These are phyloP conservation scores for Aspergillus latus DNA, from an alignment of 2,329 filamentous ascomycete genomes.

Conservation along the genomic window DNA sequence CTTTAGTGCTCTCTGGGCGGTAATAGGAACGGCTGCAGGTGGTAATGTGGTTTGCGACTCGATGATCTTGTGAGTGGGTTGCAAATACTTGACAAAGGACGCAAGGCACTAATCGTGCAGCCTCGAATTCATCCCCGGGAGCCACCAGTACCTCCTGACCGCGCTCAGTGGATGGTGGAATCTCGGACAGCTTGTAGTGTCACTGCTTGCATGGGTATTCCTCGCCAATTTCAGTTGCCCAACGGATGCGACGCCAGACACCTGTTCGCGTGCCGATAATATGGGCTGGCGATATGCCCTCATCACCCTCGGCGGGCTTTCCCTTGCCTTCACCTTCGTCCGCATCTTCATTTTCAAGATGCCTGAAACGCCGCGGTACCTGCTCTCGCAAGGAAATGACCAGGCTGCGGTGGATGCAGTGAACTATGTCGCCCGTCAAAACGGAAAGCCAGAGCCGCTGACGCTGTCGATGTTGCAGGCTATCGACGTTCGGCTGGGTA, in stretches of 20 bases:
- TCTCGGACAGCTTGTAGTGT: slow-evolving; percentile 44
- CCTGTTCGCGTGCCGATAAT: slow-evolving; percentile 24
- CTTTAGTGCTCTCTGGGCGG: slow-evolving; percentile 31
- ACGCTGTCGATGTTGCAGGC: slow-evolving; percentile 33
- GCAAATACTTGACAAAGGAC: background rate
- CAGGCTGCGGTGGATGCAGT: slow-evolving; percentile 51
- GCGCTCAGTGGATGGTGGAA: slow-evolving; percentile 52
- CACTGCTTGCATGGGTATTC: slow-evolving; percentile 31
- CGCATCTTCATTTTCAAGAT: slow-evolving; percentile 32
- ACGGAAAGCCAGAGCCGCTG: slow-evolving; percentile 29
- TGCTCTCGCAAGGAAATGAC: slow-evolving; percentile 38
- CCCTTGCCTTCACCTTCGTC: slow-evolving; percentile 28
- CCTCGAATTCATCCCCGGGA: slow-evolving; percentile 30
- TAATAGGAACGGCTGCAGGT: slow-evolving; percentile 29
- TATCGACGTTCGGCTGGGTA: slow-evolving; percentile 27
- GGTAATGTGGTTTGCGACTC: slow-evolving; percentile 31
- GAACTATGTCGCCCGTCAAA: slow-evolving; percentile 37
- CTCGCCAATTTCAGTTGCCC: slow-evolving; percentile 31
- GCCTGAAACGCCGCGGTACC: slow-evolving; percentile 32
- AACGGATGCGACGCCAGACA: slow-evolving; percentile 25
- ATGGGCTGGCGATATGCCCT: slow-evolving; percentile 34
- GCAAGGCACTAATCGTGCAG: background rate
- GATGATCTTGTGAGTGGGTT: slow-evolving; percentile 25
- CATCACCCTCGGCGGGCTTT: slow-evolving; percentile 27
- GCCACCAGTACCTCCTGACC: slow-evolving; percentile 30